A percentile compares a stretch with the other conserved stretches of the same genome.
These are phyloP conservation scores for Bacidia rubella DNA, from an alignment of 495 filamentous ascomycete species.

Conservation along the genomic window DNA sequence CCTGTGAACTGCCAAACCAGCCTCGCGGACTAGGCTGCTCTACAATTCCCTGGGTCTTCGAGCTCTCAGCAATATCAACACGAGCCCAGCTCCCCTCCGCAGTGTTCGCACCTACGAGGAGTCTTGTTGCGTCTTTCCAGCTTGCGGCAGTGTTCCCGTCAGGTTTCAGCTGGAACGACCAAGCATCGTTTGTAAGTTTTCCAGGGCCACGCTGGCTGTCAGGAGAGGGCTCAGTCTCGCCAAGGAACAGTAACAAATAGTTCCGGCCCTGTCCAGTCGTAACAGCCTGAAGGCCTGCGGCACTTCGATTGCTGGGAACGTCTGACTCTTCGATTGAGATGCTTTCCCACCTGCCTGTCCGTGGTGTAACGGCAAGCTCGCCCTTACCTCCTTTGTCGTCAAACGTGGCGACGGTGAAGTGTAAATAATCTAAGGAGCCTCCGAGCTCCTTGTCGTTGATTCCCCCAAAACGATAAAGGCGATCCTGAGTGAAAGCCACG, in stretches of 20 bases:
- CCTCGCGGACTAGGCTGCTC: constrained; percentile 21
- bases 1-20: constrained; percentile 29
- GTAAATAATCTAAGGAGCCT: constrained; percentile 41
- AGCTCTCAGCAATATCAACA: constrained; percentile 14
- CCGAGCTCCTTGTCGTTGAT: constrained; percentile 52
- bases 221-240: constrained; percentile 49
- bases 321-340: constrained; percentile 1
- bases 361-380: constrained; percentile 11
- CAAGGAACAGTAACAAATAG: constrained; percentile 53
- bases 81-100: constrained; percentile 26
- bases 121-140: constrained; percentile 29
- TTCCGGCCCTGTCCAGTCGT: constrained; percentile 38
- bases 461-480: constrained; percentile 60
- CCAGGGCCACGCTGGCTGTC: constrained; percentile 58
- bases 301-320: constrained; percentile 31
- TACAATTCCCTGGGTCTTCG: constrained; percentile 3
- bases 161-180: constrained; percentile 52
- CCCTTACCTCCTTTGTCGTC: constrained; percentile 18
- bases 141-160: constrained; percentile 22
- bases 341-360: constrained; percentile 15
- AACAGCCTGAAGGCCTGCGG: constrained; percentile 31
- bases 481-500: constrained; percentile 44
- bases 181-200: constrained; percentile 56
- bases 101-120: constrained; percentile 34
- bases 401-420: constrained; percentile 11